These are phyloP conservation scores for Paragyromitra xinjiangensis DNA, from an alignment of 495 filamentous ascomycete genomes.

Conservation along the genomic window DNA sequence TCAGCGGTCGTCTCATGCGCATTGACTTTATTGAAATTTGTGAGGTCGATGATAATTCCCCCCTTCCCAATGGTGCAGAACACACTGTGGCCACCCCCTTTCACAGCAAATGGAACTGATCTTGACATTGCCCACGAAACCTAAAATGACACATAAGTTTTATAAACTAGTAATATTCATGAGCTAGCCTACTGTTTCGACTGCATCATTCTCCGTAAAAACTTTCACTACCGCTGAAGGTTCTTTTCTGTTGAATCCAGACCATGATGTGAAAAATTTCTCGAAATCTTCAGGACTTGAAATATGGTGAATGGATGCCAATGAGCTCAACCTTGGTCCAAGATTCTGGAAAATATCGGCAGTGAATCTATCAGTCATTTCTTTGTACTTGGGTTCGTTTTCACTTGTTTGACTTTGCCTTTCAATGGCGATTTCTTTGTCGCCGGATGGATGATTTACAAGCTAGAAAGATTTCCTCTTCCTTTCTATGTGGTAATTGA, in stretches of 20 bases:
- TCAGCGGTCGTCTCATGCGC: conserved; percentile 21
- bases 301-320: conserved; percentile 7
- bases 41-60: conserved; percentile 40
- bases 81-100: conserved; percentile 34
- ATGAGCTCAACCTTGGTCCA: conserved; percentile 18
- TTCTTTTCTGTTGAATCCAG: conserved; percentile 25
- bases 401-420: background rate
- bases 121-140: conserved; percentile 23
- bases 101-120: conserved; percentile 23
- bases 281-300: background rate
- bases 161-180: too few species aligned
- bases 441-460: too few species aligned
- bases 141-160: background rate
- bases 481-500: too few species aligned
- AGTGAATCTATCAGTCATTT: background rate
- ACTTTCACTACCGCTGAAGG: conserved; percentile 35
- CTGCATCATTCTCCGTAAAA: conserved; percentile 20
- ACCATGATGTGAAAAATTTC: conserved; percentile 26
- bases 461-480: too few species aligned
- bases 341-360: background rate
- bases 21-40: conserved; percentile 28
- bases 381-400: background rate
- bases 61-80: conserved; percentile 36
- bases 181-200: conserved; percentile 11
- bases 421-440: background rate